phyloP scores from a whole-genome alignment of 345 rosid species.

The Stellera chamaejasme region DNA sequence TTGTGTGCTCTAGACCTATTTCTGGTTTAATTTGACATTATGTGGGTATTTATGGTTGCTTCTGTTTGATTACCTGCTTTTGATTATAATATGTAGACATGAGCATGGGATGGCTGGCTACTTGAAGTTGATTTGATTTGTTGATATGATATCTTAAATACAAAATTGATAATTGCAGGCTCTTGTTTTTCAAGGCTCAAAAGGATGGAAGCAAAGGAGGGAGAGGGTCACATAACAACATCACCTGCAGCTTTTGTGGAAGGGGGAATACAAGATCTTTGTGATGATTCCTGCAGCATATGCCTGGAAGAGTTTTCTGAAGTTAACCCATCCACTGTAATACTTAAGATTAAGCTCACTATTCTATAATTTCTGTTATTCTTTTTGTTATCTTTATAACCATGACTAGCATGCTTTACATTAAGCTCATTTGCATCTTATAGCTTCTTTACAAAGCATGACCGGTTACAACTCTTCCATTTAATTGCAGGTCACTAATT shows the following conservation, averaged over 20 bases:
- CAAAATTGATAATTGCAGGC: neutral
- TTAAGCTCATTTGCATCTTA: neutral
- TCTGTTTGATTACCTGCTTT: too few relatives aligned
- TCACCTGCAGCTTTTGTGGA: conserved; percentile 76
- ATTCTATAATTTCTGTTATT: neutral
- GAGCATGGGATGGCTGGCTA: too few relatives aligned
- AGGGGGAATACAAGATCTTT: conserved; percentile 62
- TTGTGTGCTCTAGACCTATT: too few relatives aligned
- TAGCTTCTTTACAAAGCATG: neutral
- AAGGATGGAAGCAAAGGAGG: conserved; percentile 28
- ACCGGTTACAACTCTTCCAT: conserved; percentile 5
- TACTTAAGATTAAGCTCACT: neutral
- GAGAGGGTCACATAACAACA: conserved; percentile 34
- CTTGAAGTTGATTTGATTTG: too few relatives aligned
- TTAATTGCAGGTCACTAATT: conserved; percentile 45
- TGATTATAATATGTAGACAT: too few relatives aligned
- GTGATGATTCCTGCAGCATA: conserved; percentile 71
- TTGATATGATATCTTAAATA: too few relatives aligned
- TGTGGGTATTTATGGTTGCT: too few relatives aligned
- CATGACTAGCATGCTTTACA: neutral
- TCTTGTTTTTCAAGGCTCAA: conserved; percentile 25
- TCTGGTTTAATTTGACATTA: too few relatives aligned
- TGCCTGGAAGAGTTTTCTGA: conserved; percentile 66
- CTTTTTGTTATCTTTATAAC: neutral
- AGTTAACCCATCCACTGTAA: conserved; percentile 66